Base-by-base conservation (phyloP, 164 flowering plant genomes). In the Vitis amurensis region DNA sequence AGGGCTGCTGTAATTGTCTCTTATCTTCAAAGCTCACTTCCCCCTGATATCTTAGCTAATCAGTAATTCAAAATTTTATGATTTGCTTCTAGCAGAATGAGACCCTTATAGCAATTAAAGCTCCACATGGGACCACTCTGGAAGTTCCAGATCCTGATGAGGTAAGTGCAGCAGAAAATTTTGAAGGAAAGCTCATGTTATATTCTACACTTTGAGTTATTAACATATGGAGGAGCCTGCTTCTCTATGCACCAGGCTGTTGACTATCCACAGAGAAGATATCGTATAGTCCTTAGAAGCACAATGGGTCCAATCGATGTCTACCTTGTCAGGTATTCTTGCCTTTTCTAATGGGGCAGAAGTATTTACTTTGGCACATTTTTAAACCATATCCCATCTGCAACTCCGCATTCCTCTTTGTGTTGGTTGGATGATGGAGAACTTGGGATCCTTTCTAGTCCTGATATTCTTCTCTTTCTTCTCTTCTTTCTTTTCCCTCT, bases 101-200 rank as follows among this genome's bases (percentile, higher is more conserved):
- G 80, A 93, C 99, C 31, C 80, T 95, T 51, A 91, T 95, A 68
- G 98, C 99, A 78, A 82, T 95, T 58, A 95, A 95, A 86, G 99
- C 99, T 67, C 99, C 98, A 12, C 97, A 93, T 84, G 97, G 99
- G 29, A 95, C 98, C 64, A 95, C 97, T 16, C 74, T 95, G 63
- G 98, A 95, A 88, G 99, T 93, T 62, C 98, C 99, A 61, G 96
- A 93, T 83, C 99, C 98, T 70, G 88, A 86, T 68, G 90, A 85
- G 67, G 89, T 84, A 80, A 58, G 76, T 51, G 1, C 47, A 52
- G 15, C 23, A 55, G 37, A 50, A 55, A 65, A 17, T 12, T 44
- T 17, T 7, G 8, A 23, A 47, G 16, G 6, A 15, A 55, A 55
- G 55, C 16, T 23, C 37, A n/a, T 51, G 6, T 31, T 67, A 7